Evolutionary conservation across 2,329 filamentous ascomycete species (phyloP).

Genomic region (Tricladium varicosporioides): DNA sequence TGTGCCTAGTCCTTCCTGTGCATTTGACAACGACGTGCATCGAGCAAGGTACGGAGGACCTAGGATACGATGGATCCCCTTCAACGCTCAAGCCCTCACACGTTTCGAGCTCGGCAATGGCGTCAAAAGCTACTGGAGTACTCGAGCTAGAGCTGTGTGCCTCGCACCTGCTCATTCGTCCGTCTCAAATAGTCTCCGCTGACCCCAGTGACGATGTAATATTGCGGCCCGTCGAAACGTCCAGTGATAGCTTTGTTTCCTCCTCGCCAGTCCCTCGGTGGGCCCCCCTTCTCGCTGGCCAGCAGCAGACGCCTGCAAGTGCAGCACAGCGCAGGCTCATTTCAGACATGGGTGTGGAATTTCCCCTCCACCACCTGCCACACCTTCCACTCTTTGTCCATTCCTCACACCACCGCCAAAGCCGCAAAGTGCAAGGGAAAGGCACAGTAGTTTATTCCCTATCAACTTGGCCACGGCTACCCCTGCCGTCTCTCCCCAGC

Average conservation of each 20-base stretch:
- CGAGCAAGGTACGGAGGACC: neutral
- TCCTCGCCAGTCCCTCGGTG: neutral
- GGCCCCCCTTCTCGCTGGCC: neutral
- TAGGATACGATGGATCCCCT: neutral
- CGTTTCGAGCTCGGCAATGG: constrained; percentile 19
- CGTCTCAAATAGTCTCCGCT: neutral
- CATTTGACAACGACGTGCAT: neutral
- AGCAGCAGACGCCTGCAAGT: neutral
- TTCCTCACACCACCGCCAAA: constrained; percentile 3
- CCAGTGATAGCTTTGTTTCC: neutral
- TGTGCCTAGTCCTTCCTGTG: neutral
- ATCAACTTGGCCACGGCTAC: constrained; percentile 8
- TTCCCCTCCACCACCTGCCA: constrained; percentile 4
- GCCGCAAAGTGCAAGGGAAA: constrained; percentile 14
- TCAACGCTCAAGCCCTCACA: constrained; percentile 15
- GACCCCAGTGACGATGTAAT: neutral
- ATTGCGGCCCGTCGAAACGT: constrained; percentile 10
- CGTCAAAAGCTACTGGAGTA: constrained; percentile 11
- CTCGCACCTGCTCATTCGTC: neutral
- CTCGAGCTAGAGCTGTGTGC: neutral
- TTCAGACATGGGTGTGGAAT: neutral
- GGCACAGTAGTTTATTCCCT: constrained; percentile 16
- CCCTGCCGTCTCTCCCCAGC: neutral
- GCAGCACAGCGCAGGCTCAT: neutral
- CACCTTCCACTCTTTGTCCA: constrained; percentile 6